A percentile compares a stretch with the other conserved stretches of the same genome.
phyloP scores from a whole-genome alignment of 352 stramenopile species.

The Phytophthora capsici region DNA sequence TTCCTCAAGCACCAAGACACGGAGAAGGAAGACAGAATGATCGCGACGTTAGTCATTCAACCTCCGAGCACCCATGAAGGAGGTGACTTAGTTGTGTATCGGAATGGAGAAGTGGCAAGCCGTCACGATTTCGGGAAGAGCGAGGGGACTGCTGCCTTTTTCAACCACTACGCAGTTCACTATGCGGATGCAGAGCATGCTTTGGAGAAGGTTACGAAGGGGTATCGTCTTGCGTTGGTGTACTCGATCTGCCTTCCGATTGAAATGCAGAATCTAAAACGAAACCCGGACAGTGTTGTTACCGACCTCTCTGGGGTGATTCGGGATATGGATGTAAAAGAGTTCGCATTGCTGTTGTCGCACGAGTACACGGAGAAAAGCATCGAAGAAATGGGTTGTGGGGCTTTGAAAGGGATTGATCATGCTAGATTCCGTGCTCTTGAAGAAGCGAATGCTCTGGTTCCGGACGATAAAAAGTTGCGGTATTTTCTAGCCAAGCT shows the following conservation, averaged over 20 bases:
- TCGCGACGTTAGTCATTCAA: conserved; percentile 56
- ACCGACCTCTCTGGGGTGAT: neutral
- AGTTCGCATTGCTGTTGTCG: conserved; percentile 17
- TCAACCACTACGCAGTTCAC: conserved; percentile 29
- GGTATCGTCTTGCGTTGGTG: conserved; percentile 29
- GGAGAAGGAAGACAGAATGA: conserved; percentile 63
- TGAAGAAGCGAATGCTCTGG: conserved; percentile 19
- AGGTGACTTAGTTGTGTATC: conserved; percentile 35
- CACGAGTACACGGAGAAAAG: conserved; percentile 36
- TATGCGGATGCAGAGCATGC: conserved; percentile 36
- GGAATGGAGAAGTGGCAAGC: neutral
- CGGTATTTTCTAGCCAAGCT: conserved; percentile 22
- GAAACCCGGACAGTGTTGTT: conserved; percentile 23
- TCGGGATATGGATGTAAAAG: conserved; percentile 18
- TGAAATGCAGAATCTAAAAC: conserved; percentile 16
- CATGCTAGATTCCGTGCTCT: conserved; percentile 26
- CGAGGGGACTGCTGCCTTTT: conserved; percentile 10
- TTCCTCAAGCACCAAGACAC: conserved; percentile 57
- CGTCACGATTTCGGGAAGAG: conserved; percentile 34
- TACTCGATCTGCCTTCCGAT: conserved; percentile 35
- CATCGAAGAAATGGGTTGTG: conserved; percentile 13
- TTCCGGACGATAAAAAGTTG: conserved; percentile 11
- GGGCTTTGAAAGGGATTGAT: conserved; percentile 30
- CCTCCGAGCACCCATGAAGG: conserved; percentile 31
- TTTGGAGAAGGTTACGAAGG: conserved; percentile 26